Evolutionary conservation across 495 filamentous ascomycete species (phyloP).

Genomic region (Jackrogersella minutella): DNA sequence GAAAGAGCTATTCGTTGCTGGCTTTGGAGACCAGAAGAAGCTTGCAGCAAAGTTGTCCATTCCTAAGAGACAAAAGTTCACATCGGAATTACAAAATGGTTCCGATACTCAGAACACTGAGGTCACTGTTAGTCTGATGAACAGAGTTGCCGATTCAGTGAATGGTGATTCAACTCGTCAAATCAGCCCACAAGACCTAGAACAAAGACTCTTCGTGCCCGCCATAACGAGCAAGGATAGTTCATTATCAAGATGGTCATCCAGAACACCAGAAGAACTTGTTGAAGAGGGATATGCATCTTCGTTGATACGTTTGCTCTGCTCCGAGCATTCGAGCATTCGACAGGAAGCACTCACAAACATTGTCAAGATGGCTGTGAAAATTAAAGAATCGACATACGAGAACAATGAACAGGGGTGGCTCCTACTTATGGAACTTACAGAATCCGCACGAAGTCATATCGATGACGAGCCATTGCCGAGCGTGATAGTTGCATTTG

Average conservation of each 20-base stretch:
- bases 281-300: slow-evolving; percentile 74
- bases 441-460: slow-evolving; percentile 69
- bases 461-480: slow-evolving; percentile 69
- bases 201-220: slow-evolving; percentile 46
- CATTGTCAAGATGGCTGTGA: slow-evolving; percentile 68
- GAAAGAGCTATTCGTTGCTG: slow-evolving; percentile 24
- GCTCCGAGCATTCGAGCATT: slow-evolving; percentile 74
- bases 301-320: slow-evolving; percentile 75
- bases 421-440: slow-evolving; percentile 77
- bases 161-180: background rate
- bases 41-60: slow-evolving; percentile 28
- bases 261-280: slow-evolving; percentile 75
- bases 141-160: background rate
- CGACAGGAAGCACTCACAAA: slow-evolving; percentile 77
- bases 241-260: slow-evolving; percentile 71
- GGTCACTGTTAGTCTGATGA: background rate
- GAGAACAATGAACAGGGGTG: slow-evolving; percentile 78
- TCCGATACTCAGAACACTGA: background rate
- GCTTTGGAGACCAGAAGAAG: slow-evolving; percentile 34
- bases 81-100: background rate
- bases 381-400: slow-evolving; percentile 74
- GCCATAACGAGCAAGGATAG: slow-evolving; percentile 60
- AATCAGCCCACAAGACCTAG: slow-evolving; percentile 41
- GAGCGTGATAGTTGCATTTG: slow-evolving; percentile 76
- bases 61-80: slow-evolving; percentile 9